A percentile compares a stretch with the other conserved stretches of the same genome.
Conservation (phyloP, 1,139 yeast species). For the Zygosaccharomyces sapae region DNA sequence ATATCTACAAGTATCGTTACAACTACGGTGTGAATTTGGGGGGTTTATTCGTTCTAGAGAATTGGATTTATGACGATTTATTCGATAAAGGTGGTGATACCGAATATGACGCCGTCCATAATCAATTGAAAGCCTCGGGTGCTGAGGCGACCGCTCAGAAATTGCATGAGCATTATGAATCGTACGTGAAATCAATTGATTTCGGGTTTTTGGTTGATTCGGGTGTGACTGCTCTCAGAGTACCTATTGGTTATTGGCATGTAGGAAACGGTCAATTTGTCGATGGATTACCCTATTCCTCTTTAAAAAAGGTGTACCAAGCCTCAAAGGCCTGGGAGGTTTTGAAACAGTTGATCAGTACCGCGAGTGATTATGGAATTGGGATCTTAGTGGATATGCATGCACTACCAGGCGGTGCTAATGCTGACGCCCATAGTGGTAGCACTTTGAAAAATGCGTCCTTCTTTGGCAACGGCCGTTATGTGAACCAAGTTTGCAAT, state of each 20-base stretch:
- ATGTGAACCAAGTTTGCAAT: conserved; percentile 39
- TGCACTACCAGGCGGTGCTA: conserved; percentile 91
- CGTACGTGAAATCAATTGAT: conserved; percentile 55
- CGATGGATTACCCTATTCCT: conserved; percentile 53
- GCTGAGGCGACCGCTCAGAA: conserved; percentile 49
- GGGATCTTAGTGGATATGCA: conserved; percentile 82
- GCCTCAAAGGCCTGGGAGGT: conserved; percentile 60
- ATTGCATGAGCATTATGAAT: conserved; percentile 66
- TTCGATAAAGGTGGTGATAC: conserved; percentile 52
- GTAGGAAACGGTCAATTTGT: conserved; percentile 61
- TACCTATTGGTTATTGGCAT: conserved; percentile 92
- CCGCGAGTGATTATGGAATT: conserved; percentile 44
- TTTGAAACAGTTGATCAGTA: conserved; percentile 36
- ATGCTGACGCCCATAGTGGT: conserved; percentile 80
- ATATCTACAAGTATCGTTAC: conserved; percentile 60
- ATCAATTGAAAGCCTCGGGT: conserved; percentile 48
- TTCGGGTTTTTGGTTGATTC: conserved; percentile 67
- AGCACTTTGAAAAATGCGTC: conserved; percentile 64
- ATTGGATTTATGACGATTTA: conserved; percentile 60
- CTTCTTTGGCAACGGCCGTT: conserved; percentile 42
- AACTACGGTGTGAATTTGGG: conserved; percentile 90
- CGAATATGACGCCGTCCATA: conserved; percentile 70
- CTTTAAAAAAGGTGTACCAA: conserved; percentile 51
- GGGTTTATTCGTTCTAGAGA: conserved; percentile 74
- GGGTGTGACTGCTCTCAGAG: conserved; percentile 71